These are phyloP conservation scores for Danielozyma ontarioensis DNA, from an alignment of 805 yeast species.

Conservation along the genomic window DNA sequence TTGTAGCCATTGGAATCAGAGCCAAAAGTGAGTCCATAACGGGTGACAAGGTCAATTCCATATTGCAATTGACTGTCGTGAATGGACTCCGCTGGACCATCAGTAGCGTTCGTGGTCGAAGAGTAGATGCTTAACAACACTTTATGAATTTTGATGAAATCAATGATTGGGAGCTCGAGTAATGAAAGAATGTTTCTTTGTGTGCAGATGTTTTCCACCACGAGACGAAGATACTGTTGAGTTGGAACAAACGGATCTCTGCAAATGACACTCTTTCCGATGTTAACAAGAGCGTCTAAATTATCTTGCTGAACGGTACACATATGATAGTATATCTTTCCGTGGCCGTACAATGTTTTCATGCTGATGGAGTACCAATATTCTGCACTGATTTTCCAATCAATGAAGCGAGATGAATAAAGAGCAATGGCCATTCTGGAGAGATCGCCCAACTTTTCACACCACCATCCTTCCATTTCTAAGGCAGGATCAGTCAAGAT, in stretches of 20 bases:
- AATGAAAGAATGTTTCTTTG: conserved; percentile 55
- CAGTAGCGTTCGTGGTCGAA: conserved; percentile 4
- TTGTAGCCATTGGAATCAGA: conserved; percentile 58
- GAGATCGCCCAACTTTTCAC: conserved; percentile 79
- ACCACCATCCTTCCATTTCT: conserved; percentile 72
- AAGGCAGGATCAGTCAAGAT: conserved; percentile 50
- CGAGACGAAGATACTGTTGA: conserved; percentile 68
- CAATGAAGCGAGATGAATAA: conserved; percentile 72
- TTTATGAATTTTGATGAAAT: conserved; percentile 62
- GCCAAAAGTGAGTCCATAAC: conserved; percentile 65
- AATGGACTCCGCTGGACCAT: conserved; percentile 18
- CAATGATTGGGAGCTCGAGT: conserved; percentile 56
- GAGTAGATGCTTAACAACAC: conserved; percentile 51
- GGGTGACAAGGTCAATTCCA: conserved; percentile 56
- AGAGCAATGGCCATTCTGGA: conserved; percentile 86
- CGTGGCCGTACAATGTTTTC: conserved; percentile 74
- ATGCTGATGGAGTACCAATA: conserved; percentile 77
- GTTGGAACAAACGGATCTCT: conserved; percentile 84
- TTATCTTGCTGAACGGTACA: conserved; percentile 79
- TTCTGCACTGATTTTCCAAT: conserved; percentile 81
- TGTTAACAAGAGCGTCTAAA: conserved; percentile 71
- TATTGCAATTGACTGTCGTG: conserved; percentile 45
- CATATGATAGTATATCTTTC: conserved; percentile 81
- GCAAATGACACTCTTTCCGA: conserved; percentile 75
- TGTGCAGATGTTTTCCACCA: conserved; percentile 73